A percentile compares a stretch with the other conserved stretches of the same genome.
phyloP scores from a whole-genome alignment of 768 basidiomycete species.

The Phanerochaete carnosa region DNA sequence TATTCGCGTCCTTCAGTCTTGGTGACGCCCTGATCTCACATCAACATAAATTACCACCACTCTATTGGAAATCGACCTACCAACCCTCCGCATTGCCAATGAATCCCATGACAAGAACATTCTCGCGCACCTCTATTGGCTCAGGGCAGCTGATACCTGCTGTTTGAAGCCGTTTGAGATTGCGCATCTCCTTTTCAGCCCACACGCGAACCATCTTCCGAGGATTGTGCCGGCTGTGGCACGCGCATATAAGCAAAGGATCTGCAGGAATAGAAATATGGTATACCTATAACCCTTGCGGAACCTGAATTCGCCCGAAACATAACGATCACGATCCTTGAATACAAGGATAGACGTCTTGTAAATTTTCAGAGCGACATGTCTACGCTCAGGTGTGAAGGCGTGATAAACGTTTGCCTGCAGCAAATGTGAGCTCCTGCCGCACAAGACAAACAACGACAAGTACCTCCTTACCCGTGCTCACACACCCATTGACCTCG shows the following conservation, averaged over 20 bases:
- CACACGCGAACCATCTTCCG: slow-evolving; percentile 98
- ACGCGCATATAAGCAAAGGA: not conserved
- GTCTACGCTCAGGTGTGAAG: slow-evolving; percentile 44
- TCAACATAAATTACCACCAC: slow-evolving; percentile 2
- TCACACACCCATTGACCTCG: slow-evolving; percentile 93
- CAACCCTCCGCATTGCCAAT: slow-evolving; percentile 80
- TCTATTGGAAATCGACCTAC: slow-evolving; percentile 39
- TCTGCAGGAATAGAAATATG: slow-evolving; percentile 13
- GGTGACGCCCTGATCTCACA: slow-evolving; percentile 73
- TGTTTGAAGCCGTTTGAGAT: slow-evolving; percentile 78
- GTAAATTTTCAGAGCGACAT: slow-evolving; percentile 95
- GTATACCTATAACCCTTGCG: slow-evolving; percentile 69
- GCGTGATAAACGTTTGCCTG: slow-evolving; percentile 99
- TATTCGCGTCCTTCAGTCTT: slow-evolving; percentile 83
- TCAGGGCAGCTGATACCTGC: slow-evolving; percentile 87
- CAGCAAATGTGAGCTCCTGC: not conserved
- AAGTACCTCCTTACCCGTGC: slow-evolving; percentile 92
- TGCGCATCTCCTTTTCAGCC: slow-evolving; percentile 99
- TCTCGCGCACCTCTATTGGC: slow-evolving; percentile 91
- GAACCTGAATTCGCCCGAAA: slow-evolving; percentile 95
- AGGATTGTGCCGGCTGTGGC: slow-evolving; percentile 69
- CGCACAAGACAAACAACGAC: slow-evolving; percentile 13
- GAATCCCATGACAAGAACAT: slow-evolving; percentile 95
- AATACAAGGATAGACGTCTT: slow-evolving; percentile 98
- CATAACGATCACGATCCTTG: slow-evolving; percentile 96